Base-by-base conservation (phyloP, 352 stramenopile species). In the Pythium phragmitis region DNA sequence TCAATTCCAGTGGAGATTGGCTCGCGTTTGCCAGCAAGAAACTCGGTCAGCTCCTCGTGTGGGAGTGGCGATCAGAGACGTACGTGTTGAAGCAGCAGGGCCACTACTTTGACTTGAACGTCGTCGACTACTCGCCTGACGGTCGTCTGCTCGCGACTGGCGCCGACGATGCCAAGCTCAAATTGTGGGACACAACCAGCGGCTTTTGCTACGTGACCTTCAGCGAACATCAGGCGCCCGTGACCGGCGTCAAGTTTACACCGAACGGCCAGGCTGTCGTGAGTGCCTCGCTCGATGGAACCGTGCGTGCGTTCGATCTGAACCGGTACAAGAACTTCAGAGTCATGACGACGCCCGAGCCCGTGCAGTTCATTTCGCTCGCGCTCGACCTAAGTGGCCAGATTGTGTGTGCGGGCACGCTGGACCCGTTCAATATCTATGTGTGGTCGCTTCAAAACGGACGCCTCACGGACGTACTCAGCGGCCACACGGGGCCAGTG, bases 201-300 rank as follows among this genome's bases (percentile, higher is more conserved):
- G 98, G 98, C 49, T 99, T 99, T 78, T 99, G 98, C 75, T 99
- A 99, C 80, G 96, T 99, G 3, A 99, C 98, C 3, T 98, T 99
- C 66, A 88, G 87, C 2, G 97, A 99, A 69, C 98, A 99, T 75
- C 79, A 91, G 13, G 97, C 96, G 23, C 94, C 97, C 2, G 87
- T 99, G 12, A 99, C 96, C 12, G 96, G 91, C 21, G 91, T 99
- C 51, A 86, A 89, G 58, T 99, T 99, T 77, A 85, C 91, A 16
- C 79, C 90, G 7, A 95, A 91, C 23, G 88, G 91, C 50, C 89
- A 97, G 70, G 94, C 92, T 3, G 86, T 99, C 7, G 71, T 99
- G 8, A 99, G 87, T 62, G 83, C 92, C n/a, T 99, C 95, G 66
- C 80, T 99, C 1, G 98, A 99, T 76, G 97, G 98, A 48, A 99